Evolutionary conservation across 306 rosid genomes (phyloP).

Genomic region (Vicia faba): DNA sequence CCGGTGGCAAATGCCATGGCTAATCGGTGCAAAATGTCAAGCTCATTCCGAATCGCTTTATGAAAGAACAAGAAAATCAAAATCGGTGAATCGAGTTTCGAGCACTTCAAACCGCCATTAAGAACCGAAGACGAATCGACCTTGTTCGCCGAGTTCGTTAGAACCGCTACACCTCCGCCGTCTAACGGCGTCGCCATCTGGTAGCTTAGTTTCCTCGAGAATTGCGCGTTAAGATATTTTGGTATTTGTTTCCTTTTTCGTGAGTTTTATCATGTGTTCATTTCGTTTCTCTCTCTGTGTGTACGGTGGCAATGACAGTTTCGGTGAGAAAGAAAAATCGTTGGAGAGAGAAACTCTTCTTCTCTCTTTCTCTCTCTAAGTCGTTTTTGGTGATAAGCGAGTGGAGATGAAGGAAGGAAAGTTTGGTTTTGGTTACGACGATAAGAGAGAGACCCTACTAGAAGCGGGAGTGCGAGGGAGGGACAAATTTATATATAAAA

Average conservation of each 20-base stretch:
- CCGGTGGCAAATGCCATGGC: conserved; percentile 94
- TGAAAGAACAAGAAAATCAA: conserved; percentile 87
- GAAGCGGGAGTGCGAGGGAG: conserved; percentile 15
- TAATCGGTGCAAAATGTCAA: conserved; percentile 74
- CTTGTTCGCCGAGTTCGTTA: conserved; percentile 61
- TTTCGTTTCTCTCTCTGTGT: not conserved
- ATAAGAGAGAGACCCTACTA: conserved; percentile 16
- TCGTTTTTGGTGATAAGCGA: conserved; percentile 35
- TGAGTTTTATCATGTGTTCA: not conserved
- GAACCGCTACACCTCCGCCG: conserved; percentile 77
- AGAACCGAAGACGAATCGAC: conserved; percentile 63
- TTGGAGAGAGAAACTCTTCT: not conserved
- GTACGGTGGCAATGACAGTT: conserved; percentile 14
- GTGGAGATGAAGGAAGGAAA: conserved; percentile 45
- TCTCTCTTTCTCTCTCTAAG: conserved; percentile 40
- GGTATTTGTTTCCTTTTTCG: not conserved
- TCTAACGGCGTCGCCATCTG: conserved; percentile 80
- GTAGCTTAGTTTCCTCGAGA: not conserved
- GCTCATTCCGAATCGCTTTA: conserved; percentile 90
- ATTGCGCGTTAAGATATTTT: not conserved
- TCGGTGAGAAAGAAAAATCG: conserved; percentile 12
- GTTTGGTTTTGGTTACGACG: conserved; percentile 29
- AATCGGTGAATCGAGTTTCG: conserved; percentile 72
- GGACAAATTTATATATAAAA: conserved; percentile 14
- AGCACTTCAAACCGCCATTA: conserved; percentile 52